Evolutionary conservation across 768 basidiomycete species (phyloP).

Genomic region (Phanerochaete sordida): DNA sequence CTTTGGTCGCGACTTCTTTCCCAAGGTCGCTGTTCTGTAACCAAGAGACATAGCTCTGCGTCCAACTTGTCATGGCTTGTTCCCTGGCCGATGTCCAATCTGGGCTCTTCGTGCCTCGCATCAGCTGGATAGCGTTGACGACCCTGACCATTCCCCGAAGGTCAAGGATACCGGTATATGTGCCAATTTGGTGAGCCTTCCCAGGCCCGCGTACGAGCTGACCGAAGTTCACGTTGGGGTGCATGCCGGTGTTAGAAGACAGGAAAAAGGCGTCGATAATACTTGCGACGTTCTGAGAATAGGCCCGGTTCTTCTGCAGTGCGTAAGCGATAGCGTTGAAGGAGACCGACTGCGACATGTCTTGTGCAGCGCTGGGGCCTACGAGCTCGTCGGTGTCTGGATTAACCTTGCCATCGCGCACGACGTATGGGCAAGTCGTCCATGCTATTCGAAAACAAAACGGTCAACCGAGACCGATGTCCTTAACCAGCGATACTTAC

Average conservation of each 20-base stretch:
- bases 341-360: conserved; percentile 39
- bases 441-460: conserved; percentile 28
- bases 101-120: conserved; percentile 32
- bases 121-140: conserved; percentile 40
- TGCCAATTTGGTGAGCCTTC: conserved; percentile 36
- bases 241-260: conserved; percentile 39
- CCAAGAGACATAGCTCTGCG: conserved; percentile 42
- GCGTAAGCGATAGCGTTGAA: conserved; percentile 44
- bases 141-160: conserved; percentile 48
- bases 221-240: conserved; percentile 52
- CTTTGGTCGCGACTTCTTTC: conserved; percentile 35
- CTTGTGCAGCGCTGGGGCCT: conserved; percentile 32
- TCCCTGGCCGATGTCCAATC: conserved; percentile 42
- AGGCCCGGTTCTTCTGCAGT: conserved; percentile 27
- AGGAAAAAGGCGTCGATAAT: conserved; percentile 47
- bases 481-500: conserved; percentile 28
- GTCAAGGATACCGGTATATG: conserved; percentile 54
- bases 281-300: conserved; percentile 34
- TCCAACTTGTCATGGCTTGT: conserved; percentile 40
- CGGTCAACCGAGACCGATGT: not conserved
- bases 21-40: conserved; percentile 40
- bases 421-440: conserved; percentile 45
- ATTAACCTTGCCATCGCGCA: conserved; percentile 51
- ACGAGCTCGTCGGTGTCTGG: conserved; percentile 48
- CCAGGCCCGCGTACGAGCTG: conserved; percentile 54